These are phyloP conservation scores for Ichthyophthirius multifiliis DNA, from an alignment of 169 alveolate genomes.

Conservation along the genomic window DNA sequence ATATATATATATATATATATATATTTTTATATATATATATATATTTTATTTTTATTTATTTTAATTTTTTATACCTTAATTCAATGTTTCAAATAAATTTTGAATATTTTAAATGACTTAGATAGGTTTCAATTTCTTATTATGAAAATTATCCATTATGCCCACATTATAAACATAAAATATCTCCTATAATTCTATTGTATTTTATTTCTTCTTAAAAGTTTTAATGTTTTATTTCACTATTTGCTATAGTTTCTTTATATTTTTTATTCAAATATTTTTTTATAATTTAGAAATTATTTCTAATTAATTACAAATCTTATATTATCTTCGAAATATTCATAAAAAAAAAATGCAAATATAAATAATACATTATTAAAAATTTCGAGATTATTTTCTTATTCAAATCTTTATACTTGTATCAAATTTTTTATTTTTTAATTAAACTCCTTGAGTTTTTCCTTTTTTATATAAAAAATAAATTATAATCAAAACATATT, in stretches of 20 bases:
- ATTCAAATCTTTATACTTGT: not conserved
- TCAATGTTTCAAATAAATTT: too few relatives aligned
- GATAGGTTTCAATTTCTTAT: conserved; percentile 2
- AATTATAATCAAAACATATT: not conserved
- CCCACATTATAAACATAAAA: conserved; percentile 22
- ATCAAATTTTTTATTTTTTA: not conserved
- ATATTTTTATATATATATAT: too few relatives aligned
- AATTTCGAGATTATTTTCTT: not conserved
- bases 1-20: too few relatives aligned
- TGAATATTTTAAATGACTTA: conserved; percentile 14
- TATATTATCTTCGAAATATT: too few relatives aligned
- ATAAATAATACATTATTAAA: not conserved
- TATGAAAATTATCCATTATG: conserved; percentile 22
- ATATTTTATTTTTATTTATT: too few relatives aligned
- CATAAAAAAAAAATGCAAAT: too few relatives aligned
- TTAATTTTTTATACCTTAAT: too few relatives aligned
- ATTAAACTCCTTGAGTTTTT: not conserved
- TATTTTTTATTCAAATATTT: not conserved
- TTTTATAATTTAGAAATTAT: not conserved
- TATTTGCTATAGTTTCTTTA: not conserved
- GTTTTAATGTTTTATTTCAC: not conserved
- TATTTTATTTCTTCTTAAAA: not conserved
- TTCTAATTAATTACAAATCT: too few relatives aligned
- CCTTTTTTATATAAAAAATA: not conserved
- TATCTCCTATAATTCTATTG: not conserved